Base-by-base conservation (phyloP, 352 stramenopile species). In the Blastocystis sp. region DNA sequence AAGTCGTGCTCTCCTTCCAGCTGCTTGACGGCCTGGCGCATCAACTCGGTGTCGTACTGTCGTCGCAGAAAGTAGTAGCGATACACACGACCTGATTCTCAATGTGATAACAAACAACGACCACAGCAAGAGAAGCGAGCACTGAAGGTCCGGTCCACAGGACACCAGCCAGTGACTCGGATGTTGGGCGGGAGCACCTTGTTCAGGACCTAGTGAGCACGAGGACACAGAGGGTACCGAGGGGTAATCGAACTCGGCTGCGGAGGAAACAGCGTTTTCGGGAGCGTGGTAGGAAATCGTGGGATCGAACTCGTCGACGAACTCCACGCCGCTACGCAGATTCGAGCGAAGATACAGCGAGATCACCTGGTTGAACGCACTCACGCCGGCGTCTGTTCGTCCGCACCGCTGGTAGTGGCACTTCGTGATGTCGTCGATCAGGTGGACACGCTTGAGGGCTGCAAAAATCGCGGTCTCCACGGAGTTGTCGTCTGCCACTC, bases 161-260 rank as follows among this genome's bases (percentile, higher is more conserved):
- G 78, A 56, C 78, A 89, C 78, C 78, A 89, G 6, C 78, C 78
- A 24, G 63, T 79, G 30, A 89, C 9, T 18, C 78, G 78, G 24
- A 89, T 89, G 53, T 78, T 79, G 34, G 78, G 26, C 30, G 78
- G 78, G 76, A 89, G 78, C 18, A 89, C 78, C 26, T 89, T 89
- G 37, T 89, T 89, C 20, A 85, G 73, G 26, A 78, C 66, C 66
- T 78, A 26, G 43, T 24, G 13, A 3, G 43, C 34, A 55, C 3
- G 30, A 37, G 7, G 56, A 39, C 9, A 45, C 34, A 20, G 11
- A 56, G 18, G 20, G 13, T 54, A 85, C 73, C 11, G 73, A 39
- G 1, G 73, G n/a, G 34, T 85, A 85, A 69, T 85, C 73, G 24
- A 85, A 85, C 20, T 85, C 73, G 0, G n/a, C 30, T 59, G 50